A percentile compares a stretch with the other conserved stretches of the same genome.
Evolutionary conservation across 805 yeast genomes (phyloP).

Genomic region (Yarrowia deformans): DNA sequence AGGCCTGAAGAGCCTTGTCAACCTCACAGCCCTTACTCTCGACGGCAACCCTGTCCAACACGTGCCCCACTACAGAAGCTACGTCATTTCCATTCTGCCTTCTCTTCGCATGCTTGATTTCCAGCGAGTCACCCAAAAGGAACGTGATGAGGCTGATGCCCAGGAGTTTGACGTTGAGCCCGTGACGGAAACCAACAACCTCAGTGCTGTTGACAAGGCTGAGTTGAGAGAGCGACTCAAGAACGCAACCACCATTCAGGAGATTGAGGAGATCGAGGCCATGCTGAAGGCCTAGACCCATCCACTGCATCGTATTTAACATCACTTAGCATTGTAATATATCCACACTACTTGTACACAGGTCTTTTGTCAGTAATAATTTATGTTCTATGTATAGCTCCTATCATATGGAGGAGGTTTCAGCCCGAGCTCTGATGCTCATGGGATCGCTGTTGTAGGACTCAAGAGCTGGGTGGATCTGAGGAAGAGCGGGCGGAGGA

Average conservation of each 20-base stretch:
- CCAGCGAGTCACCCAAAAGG: slow-evolving; percentile 67
- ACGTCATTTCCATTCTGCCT: slow-evolving; percentile 70
- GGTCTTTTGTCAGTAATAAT: slow-evolving; percentile 19
- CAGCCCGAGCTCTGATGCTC: slow-evolving; percentile 18
- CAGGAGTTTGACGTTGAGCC: slow-evolving; percentile 41
- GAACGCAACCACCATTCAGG: slow-evolving; percentile 72
- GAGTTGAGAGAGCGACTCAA: slow-evolving; percentile 62
- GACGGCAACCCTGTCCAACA: slow-evolving; percentile 65
- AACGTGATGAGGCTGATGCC: slow-evolving; percentile 55
- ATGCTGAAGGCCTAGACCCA: slow-evolving; percentile 51
- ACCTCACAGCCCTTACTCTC: slow-evolving; percentile 60
- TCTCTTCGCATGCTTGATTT: slow-evolving; percentile 71
- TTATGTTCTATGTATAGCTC: slow-evolving; percentile 26
- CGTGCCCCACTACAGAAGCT: slow-evolving; percentile 62
- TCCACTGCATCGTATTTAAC: slow-evolving; percentile 29
- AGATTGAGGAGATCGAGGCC: slow-evolving; percentile 73
- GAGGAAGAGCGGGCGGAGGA: slow-evolving; percentile 6
- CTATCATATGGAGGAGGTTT: slow-evolving; percentile 9
- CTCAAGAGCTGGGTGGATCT: slow-evolving; percentile 24
- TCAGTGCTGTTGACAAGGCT: slow-evolving; percentile 53
- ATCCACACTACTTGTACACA: slow-evolving; percentile 1
- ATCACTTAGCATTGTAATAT: slow-evolving; percentile 22
- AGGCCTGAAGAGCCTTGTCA: slow-evolving; percentile 53
- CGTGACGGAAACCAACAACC: slow-evolving; percentile 55
- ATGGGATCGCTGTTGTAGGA: background rate